Base-by-base conservation (phyloP, 2,329 filamentous ascomycete species). In the Incumbomyces lentus region DNA sequence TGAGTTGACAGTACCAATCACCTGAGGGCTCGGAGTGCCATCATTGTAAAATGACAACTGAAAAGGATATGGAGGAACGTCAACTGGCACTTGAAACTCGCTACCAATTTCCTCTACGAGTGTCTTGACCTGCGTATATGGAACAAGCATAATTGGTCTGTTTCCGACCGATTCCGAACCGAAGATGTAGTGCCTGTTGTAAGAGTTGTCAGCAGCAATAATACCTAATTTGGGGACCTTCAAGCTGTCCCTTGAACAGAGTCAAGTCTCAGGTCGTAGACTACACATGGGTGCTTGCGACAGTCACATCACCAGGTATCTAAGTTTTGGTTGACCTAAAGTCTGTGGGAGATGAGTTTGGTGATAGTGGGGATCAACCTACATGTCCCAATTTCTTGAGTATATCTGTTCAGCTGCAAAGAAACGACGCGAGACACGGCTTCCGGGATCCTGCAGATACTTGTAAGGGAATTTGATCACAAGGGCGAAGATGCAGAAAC, bases 361-460 rank as follows among this genome's bases (percentile, higher is more conserved):
- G 48, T 51, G 13, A 31, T 42, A 34, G 33, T 38, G 42, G 29
- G 39, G 11, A 31, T 22, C 18, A 40, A 72, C 81, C 72, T 70
- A 92, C 85, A 94, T 67, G 52, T 90, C 80, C 88, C 88, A 95
- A 10, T 68, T 59, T 49, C 78, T 73, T 2, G 68, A 64, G 56
- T 75, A 76, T 52, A 72, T 68, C 44, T 69, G 62, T 2, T 64
- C 65, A 5, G 48, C 51, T 14, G 64, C 63, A 46, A 71, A 72
- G 51, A 67, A 70, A 7, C 46, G 52, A 30, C 58, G 54, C 4
- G 65, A 63, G 31, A 69, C 62, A 18, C 38, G 46, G 40, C 66
- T 59, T 22, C 60, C 55, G 11, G 57, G 46, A 3, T 62, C 51
- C 8, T 60, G 59, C 42, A 71, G 54, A 48, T 64, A 66, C 47